A percentile compares a stretch with the other conserved stretches of the same genome.
Evolutionary conservation across 2,329 filamentous ascomycete species (phyloP).

Genomic region (Parasarocladium wereldwijsianum): DNA sequence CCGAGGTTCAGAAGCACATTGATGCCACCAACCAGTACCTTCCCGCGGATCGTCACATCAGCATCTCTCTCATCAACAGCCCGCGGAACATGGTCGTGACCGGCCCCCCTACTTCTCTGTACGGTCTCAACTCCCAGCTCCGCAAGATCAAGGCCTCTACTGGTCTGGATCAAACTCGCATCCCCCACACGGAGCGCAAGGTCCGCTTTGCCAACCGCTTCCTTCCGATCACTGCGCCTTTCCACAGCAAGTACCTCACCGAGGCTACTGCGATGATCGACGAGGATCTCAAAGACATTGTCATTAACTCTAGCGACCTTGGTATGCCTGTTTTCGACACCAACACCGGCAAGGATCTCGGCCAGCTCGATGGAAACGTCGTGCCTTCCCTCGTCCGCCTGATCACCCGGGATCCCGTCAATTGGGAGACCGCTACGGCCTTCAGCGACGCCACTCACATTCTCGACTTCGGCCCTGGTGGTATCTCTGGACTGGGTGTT

Average conservation of each 20-base stretch:
- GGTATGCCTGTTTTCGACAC: slow-evolving; percentile 84
- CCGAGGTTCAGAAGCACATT: slow-evolving; percentile 90
- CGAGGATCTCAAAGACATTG: slow-evolving; percentile 72
- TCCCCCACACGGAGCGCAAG: slow-evolving; percentile 92
- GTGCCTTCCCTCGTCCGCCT: slow-evolving; percentile 78
- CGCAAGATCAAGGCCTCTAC: slow-evolving; percentile 96
- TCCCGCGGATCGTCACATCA: slow-evolving; percentile 81
- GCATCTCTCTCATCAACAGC: slow-evolving; percentile 91
- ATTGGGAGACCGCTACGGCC: slow-evolving; percentile 90
- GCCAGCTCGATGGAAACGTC: slow-evolving; percentile 59
- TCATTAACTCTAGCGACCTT: slow-evolving; percentile 58
- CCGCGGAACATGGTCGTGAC: slow-evolving; percentile 94
- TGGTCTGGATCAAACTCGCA: slow-evolving; percentile 87
- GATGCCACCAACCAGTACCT: slow-evolving; percentile 95
- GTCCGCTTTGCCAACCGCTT: slow-evolving; percentile 94
- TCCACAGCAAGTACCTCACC: slow-evolving; percentile 88
- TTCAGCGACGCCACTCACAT: slow-evolving; percentile 89
- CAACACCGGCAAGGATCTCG: slow-evolving; percentile 73
- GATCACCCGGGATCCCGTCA: slow-evolving; percentile 85
- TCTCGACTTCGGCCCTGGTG: slow-evolving; percentile 90
- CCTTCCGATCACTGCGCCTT: slow-evolving; percentile 91
- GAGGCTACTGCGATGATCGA: slow-evolving; percentile 73
- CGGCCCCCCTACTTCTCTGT: slow-evolving; percentile 86
- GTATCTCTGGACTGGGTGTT: slow-evolving; percentile 89
- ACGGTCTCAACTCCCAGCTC: slow-evolving; percentile 86